Percentiles rank a stretch among this genome's conserved stretches.
phyloP scores from a whole-genome alignment of 345 rosid species.

The Sapria himalayana region DNA sequence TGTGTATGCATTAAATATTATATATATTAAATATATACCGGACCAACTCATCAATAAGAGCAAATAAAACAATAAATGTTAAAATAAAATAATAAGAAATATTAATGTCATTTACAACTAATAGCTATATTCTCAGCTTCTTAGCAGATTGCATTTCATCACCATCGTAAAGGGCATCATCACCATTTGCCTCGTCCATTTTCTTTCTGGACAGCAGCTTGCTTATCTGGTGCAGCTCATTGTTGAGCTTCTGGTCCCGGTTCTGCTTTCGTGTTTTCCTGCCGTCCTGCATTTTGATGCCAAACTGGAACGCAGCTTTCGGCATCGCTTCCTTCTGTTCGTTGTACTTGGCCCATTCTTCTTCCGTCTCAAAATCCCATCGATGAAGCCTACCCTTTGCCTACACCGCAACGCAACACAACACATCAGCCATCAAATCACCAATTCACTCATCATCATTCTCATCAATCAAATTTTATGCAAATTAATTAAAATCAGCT shows the following conservation, averaged over 20 bases:
- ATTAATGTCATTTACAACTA: neutral
- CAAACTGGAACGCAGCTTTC: constrained; percentile 94
- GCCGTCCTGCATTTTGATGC: constrained; percentile 98
- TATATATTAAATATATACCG: no score
- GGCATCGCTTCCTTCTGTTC: constrained; percentile 99
- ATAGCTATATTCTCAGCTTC: constrained; percentile 40
- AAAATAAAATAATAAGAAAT: neutral
- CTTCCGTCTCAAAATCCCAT: constrained; percentile 99
- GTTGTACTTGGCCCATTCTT: constrained; percentile 88
- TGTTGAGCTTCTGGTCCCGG: constrained; percentile 84
- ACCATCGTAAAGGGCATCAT: constrained; percentile 32
- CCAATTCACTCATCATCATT: no score
- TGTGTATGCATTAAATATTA: no score
- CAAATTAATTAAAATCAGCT: no score
- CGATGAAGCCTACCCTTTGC: constrained; percentile 92
- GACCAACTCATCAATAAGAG: neutral
- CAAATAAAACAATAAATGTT: neutral
- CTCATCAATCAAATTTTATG: no score
- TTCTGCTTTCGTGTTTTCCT: constrained; percentile 86
- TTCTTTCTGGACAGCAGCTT: constrained; percentile 82
- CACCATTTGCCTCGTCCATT: constrained; percentile 34
- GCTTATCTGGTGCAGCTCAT: constrained; percentile 76
- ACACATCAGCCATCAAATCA: no score
- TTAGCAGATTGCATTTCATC: constrained; percentile 25
- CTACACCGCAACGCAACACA: no score